phyloP scores from a whole-genome alignment of 306 rosid species.

The Coriaria nepalensis region DNA sequence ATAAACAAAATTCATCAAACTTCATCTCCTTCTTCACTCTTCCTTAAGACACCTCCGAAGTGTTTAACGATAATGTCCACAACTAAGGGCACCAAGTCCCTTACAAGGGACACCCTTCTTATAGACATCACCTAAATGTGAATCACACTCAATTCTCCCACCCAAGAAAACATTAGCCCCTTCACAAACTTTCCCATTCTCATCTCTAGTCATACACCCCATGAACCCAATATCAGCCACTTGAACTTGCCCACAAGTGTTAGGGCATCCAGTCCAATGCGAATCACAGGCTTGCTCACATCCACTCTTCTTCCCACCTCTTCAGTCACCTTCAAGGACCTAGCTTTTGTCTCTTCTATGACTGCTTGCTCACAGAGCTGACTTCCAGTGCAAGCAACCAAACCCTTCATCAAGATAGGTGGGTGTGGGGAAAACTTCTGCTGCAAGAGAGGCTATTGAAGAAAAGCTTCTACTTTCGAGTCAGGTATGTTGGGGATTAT shows the following conservation, averaged over 20 bases:
- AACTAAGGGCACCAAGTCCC: conserved; percentile 70
- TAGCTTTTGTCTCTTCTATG: conserved; percentile 82
- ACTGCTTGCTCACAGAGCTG: conserved; percentile 94
- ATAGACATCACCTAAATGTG: conserved; percentile 68
- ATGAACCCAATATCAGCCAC: conserved; percentile 96
- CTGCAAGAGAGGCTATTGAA: conserved; percentile 47
- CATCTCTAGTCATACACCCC: conserved; percentile 96
- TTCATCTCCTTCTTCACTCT: conserved; percentile 55
- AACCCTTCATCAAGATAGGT: conserved; percentile 58
- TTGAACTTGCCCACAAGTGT: conserved; percentile 84
- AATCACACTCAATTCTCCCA: conserved; percentile 90
- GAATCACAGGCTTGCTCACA: conserved; percentile 56
- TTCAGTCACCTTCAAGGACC: conserved; percentile 79
- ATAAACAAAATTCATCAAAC: conserved; percentile 21
- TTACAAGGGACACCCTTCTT: conserved; percentile 87
- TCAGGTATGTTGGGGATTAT: conserved; percentile 60
- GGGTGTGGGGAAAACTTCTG: conserved; percentile 57
- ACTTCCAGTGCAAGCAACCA: conserved; percentile 93
- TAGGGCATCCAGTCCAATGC: conserved; percentile 99
- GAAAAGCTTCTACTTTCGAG: conserved; percentile 47
- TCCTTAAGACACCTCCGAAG: conserved; percentile 73
- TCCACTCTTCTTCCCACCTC: conserved; percentile 66
- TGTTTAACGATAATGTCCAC: conserved; percentile 55
- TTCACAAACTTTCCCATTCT: conserved; percentile 66
- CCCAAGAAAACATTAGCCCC: conserved; percentile 78